Conservation (phyloP, 2,329 filamentous ascomycete genomes). For the Ceratocystis huliohia region DNA sequence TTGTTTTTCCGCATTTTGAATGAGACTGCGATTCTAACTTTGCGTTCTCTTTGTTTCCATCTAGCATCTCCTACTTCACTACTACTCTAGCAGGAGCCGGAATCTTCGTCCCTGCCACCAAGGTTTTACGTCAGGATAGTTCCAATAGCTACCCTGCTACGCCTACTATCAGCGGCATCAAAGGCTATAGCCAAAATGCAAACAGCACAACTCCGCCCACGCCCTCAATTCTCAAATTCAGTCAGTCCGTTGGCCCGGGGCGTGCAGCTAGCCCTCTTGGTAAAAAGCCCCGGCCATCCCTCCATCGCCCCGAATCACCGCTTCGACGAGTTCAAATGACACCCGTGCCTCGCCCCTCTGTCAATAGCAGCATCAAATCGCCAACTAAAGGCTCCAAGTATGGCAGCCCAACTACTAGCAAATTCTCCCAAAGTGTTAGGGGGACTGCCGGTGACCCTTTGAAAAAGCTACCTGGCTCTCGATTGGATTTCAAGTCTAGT, state of each 20-base stretch:
- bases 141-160: constrained; percentile 49
- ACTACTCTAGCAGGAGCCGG: constrained; percentile 69
- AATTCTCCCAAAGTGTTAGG: constrained; percentile 50
- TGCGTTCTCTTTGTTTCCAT: neutral
- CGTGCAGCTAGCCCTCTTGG: constrained; percentile 58
- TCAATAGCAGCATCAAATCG: constrained; percentile 37
- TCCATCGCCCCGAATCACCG: constrained; percentile 82
- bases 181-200: constrained; percentile 43
- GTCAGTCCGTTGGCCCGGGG: constrained; percentile 70
- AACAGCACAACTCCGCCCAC: constrained; percentile 52
- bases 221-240: constrained; percentile 63
- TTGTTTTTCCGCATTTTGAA: neutral
- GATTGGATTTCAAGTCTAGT: constrained; percentile 34
- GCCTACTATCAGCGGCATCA: constrained; percentile 46
- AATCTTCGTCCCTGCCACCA: constrained; percentile 82
- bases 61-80: constrained; percentile 62
- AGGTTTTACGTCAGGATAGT: constrained; percentile 57
- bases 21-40: too few species aligned
- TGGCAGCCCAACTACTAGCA: constrained; percentile 42
- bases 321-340: constrained; percentile 55
- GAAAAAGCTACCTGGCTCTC: constrained; percentile 39
- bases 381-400: constrained; percentile 37
- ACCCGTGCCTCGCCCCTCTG: constrained; percentile 41
- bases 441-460: constrained; percentile 49
- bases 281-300: constrained; percentile 53